Evolutionary conservation across 225 moss, liverwort and hornwort species (phyloP).

Genomic region (Pseudoscleropodium purum): DNA sequence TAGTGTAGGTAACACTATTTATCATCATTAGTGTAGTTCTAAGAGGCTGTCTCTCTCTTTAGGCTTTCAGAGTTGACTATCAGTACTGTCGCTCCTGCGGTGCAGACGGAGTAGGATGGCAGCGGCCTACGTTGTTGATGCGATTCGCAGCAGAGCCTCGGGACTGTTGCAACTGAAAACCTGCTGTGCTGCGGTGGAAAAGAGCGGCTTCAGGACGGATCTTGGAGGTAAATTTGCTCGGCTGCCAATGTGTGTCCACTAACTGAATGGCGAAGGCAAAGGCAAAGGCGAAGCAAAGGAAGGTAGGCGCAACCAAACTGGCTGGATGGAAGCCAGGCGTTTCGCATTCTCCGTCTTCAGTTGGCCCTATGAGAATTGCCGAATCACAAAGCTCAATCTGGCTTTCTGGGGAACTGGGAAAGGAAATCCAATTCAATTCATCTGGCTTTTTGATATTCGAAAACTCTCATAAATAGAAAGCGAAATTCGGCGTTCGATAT

Average conservation of each 20-base stretch:
- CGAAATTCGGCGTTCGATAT: background rate
- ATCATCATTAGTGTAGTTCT: too few relatives aligned
- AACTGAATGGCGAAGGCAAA: too few relatives aligned
- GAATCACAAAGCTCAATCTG: background rate
- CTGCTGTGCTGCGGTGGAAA: background rate
- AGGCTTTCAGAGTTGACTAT: background rate
- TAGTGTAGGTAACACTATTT: too few relatives aligned
- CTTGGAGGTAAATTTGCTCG: background rate
- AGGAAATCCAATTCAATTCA: background rate
- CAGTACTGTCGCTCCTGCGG: background rate
- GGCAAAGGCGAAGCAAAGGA: background rate
- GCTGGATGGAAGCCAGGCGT: background rate
- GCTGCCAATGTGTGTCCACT: background rate
- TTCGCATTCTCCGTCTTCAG: background rate
- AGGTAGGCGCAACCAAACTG: background rate
- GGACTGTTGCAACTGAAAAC: background rate
- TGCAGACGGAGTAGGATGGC: background rate
- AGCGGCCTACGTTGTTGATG: background rate
- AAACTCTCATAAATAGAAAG: background rate
- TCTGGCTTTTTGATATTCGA: background rate
- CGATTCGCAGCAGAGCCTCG: background rate
- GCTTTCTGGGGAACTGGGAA: background rate
- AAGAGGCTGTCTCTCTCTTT: background rate
- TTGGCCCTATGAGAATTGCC: background rate
- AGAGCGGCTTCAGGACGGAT: background rate